Percentiles rank a stretch among this genome's conserved stretches.
phyloP scores from a whole-genome alignment of 75 land plant genomes.

The Sequoia sempervirens region DNA sequence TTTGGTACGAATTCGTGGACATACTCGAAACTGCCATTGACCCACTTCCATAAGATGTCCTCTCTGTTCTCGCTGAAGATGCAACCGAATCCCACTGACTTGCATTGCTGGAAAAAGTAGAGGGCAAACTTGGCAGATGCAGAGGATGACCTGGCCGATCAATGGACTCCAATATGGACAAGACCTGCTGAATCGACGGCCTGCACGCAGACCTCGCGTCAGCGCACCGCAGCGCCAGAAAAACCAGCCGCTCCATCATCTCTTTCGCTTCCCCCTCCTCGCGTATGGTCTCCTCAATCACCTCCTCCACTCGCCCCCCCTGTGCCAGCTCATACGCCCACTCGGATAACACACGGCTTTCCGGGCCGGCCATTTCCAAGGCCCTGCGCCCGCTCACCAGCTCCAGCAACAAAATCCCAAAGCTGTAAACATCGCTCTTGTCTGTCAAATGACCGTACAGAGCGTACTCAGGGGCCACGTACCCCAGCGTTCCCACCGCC shows the following conservation, averaged over 20 bases:
- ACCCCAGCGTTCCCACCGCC: conserved; percentile 15
- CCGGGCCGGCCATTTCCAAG: neutral
- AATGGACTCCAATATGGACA: neutral
- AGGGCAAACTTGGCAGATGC: neutral
- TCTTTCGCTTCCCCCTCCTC: neutral
- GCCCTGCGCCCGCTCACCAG: conserved; percentile 18
- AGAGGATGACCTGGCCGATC: neutral
- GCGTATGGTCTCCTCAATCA: conserved; percentile 10
- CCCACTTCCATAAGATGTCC: neutral
- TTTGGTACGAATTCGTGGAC: neutral
- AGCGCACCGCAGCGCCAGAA: conserved; percentile 7
- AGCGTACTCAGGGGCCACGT: conserved; percentile 20
- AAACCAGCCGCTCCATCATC: neutral
- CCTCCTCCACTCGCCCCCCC: conserved; percentile 10
- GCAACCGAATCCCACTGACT: neutral
- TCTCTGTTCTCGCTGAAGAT: neutral
- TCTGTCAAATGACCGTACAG: conserved; percentile 16
- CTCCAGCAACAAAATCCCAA: conserved; percentile 14
- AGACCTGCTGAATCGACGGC: conserved; percentile 1
- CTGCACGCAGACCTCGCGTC: neutral
- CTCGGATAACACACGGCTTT: neutral
- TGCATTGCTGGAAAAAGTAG: neutral
- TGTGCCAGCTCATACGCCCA: conserved; percentile 3
- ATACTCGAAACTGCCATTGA: neutral
- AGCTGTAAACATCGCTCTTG: conserved; percentile 15